A percentile compares a stretch with the other conserved stretches of the same genome.
Evolutionary conservation across 1,284 basidiomycete genomes (phyloP).

Genomic region (Ganoderma sp.): DNA sequence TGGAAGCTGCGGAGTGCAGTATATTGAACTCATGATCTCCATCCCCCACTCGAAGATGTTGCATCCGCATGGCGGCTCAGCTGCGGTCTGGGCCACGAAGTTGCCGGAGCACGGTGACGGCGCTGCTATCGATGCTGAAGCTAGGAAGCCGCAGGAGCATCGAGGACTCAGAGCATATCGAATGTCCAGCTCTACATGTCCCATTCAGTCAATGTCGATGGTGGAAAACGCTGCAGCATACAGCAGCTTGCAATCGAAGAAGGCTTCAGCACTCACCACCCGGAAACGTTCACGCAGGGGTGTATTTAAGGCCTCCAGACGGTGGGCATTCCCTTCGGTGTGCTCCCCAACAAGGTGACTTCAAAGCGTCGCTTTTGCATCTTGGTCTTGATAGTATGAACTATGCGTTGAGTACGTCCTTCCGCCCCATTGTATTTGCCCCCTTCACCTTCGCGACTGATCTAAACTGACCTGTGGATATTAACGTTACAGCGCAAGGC

Average conservation of each 20-base stretch:
- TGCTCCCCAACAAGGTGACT: not conserved
- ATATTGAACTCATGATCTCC: not conserved
- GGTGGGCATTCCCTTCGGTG: not conserved
- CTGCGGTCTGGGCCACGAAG: too few relatives aligned
- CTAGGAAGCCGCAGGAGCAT: not conserved
- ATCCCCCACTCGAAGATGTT: not conserved
- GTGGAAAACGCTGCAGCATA: not conserved
- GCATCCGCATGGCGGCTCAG: too few relatives aligned
- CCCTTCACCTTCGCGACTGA: not conserved
- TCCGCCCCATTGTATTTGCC: not conserved
- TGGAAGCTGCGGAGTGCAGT: not conserved
- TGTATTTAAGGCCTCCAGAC: slow-evolving; percentile 1
- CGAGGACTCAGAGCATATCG: not conserved
- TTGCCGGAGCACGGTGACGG: too few relatives aligned
- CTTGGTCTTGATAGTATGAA: too few relatives aligned
- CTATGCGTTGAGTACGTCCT: too few relatives aligned
- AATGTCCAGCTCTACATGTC: not conserved
- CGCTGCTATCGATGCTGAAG: not conserved
- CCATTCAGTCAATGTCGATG: not conserved
- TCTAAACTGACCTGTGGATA: not conserved
- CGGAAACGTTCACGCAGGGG: not conserved
- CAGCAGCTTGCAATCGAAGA: not conserved
- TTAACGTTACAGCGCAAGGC: not conserved
- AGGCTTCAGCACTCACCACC: not conserved
- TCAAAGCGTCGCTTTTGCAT: too few relatives aligned